phyloP scores from a whole-genome alignment of 139 green algal genomes.

The Trebouxia sp. region DNA sequence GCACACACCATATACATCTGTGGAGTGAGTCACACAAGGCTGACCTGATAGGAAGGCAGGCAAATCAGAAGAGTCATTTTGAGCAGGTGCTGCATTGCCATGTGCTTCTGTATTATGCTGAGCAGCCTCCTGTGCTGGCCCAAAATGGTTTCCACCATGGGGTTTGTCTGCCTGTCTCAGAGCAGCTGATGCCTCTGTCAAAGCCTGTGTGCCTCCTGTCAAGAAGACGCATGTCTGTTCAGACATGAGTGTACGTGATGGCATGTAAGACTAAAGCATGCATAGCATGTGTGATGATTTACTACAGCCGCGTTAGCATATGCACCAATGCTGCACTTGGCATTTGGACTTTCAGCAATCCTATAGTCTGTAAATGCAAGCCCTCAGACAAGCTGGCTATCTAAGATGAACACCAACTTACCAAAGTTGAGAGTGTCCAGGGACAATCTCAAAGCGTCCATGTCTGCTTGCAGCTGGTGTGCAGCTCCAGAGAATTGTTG shows the following conservation, averaged over 20 bases:
- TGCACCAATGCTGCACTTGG: too few species aligned
- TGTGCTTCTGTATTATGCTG: neutral
- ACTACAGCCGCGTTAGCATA: too few species aligned
- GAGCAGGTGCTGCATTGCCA: neutral
- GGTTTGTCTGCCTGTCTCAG: neutral
- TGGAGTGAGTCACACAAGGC: too few species aligned
- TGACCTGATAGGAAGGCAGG: slow-evolving; percentile 3
- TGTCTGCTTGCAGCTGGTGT: slow-evolving; percentile 28
- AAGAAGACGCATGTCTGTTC: too few species aligned
- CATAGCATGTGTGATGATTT: too few species aligned
- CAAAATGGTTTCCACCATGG: too few species aligned
- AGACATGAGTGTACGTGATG: neutral
- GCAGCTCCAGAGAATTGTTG: slow-evolving; percentile 20
- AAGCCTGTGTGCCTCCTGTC: neutral
- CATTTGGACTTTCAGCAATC: too few species aligned
- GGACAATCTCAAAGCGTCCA: slow-evolving; percentile 4
- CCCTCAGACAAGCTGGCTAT: too few species aligned
- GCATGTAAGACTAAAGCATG: neutral
- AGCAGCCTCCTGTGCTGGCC: too few species aligned
- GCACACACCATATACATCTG: too few species aligned
- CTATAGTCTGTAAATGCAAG: too few species aligned
- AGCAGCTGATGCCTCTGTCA: neutral
- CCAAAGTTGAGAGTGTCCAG: slow-evolving; percentile 15
- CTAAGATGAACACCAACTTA: too few species aligned
- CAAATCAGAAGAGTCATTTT: neutral